A percentile compares a stretch with the other conserved stretches of the same genome.
Conservation (phyloP, 257 asterid genomes). For the Petunia axillaris region DNA sequence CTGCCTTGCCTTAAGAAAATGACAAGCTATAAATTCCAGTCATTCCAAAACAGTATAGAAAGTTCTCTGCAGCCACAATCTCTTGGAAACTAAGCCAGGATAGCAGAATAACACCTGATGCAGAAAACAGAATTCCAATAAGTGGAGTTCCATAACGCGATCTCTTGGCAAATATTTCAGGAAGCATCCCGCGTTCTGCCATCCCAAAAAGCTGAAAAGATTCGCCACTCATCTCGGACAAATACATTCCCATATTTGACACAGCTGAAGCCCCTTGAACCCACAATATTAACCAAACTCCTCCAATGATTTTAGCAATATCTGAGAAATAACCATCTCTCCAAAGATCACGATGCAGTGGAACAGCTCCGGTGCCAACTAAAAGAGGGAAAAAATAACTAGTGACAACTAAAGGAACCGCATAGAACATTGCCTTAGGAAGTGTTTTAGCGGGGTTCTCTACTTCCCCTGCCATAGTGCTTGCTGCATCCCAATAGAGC, state of each 20-base stretch:
- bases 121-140: slow-evolving; percentile 59
- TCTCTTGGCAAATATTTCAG: slow-evolving; percentile 54
- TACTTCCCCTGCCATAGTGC: slow-evolving; percentile 68
- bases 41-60: slow-evolving; percentile 68
- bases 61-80: slow-evolving; percentile 72
- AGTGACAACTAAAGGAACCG: slow-evolving; percentile 54
- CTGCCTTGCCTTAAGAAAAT: slow-evolving; percentile 53
- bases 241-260: slow-evolving; percentile 77
- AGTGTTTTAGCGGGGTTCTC: slow-evolving; percentile 61
- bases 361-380: slow-evolving; percentile 64
- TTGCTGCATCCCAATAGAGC: slow-evolving; percentile 72
- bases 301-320: slow-evolving; percentile 62
- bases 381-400: slow-evolving; percentile 61
- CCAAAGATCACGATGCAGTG: slow-evolving; percentile 59
- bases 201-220: slow-evolving; percentile 76
- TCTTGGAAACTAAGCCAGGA: slow-evolving; percentile 81
- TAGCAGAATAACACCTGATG: slow-evolving; percentile 62
- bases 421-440: slow-evolving; percentile 63
- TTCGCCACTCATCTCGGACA: slow-evolving; percentile 78
- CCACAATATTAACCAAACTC: slow-evolving; percentile 67
- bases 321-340: slow-evolving; percentile 70
- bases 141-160: slow-evolving; percentile 60
- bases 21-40: slow-evolving; percentile 59
- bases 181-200: slow-evolving; percentile 73
- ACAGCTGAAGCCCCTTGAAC: slow-evolving; percentile 69